Conservation (phyloP, 1,284 basidiomycete species). For the Volvariella surrecta region DNA sequence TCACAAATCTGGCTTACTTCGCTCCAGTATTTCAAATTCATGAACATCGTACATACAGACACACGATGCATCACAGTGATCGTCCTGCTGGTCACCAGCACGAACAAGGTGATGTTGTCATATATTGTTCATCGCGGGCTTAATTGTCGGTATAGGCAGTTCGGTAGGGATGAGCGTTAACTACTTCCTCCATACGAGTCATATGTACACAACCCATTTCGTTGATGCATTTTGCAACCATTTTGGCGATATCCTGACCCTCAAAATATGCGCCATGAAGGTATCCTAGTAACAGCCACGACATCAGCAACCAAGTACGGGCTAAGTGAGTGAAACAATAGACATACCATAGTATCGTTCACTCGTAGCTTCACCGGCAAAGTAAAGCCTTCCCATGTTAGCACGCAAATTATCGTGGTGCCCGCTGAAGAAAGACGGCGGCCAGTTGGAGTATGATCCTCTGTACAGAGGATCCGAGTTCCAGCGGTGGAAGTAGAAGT, state of each 20-base stretch:
- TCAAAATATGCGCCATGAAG: not conserved
- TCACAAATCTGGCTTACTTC: no score
- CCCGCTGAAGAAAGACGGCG: constrained; percentile 42
- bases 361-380: constrained; percentile 58
- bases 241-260: not conserved
- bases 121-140: no score
- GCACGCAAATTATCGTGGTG: constrained; percentile 51
- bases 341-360: constrained; percentile 33
- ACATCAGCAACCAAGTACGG: not conserved
- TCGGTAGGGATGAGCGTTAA: no score
- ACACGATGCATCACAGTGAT: no score
- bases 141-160: no score
- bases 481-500: constrained; percentile 54
- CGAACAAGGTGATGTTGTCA: no score
- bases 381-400: constrained; percentile 49
- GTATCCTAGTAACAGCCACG: not conserved
- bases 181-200: not conserved
- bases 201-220: not conserved
- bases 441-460: constrained; percentile 67
- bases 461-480: constrained; percentile 45
- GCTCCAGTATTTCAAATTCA: no score
- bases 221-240: not conserved
- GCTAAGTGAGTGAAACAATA: not conserved
- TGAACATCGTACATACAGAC: no score
- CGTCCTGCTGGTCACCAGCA: no score